Base-by-base conservation (phyloP, 306 rosid species). In the Cicer yamashitae region DNA sequence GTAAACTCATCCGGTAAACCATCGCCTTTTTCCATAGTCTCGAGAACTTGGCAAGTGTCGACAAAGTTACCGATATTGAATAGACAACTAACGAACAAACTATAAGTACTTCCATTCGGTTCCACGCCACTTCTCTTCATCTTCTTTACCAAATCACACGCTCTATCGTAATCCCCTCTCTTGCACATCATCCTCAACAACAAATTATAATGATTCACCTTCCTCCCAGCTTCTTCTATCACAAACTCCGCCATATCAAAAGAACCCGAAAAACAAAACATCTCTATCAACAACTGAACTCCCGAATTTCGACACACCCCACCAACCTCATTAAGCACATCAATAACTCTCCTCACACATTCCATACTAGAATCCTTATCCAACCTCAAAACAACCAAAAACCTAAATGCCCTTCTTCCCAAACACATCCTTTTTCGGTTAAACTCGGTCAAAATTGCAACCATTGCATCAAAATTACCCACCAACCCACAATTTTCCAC, bases 401-500 rank as follows among this genome's bases (percentile, higher is more conserved):
- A 93, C 44, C 71, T 81, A 85, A 91, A 89, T 8, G 97, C 91
- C 30, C 67, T 84, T 76, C 22, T 22, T 17, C 71, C 65, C 79
- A 85, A 78, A 50, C 64, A 45, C 58, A 82, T 22, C 14, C 48
- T 7, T 59, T 53, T 70, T 45, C 17, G 61, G 9, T 63, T 79
- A 41, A 84, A 85, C 6, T 82, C 89, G 22, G 10, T 71, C 87
- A 91, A 78, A 70, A 87, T 50, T 7, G 57, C 44, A 80, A 79
- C 72, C 93, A 91, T 86, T 7, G 81, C 85, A 71, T 80, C 86
- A 70, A 75, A 91, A 82, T 88, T 83, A 38, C 78, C 86, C 14
- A 93, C 80, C 12, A 85, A 44, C 44, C 96, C 96, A 68, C 87
- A 85, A 59, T 93, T 93, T 74, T 87, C 84, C 77, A 89, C 70